A percentile compares a stretch with the other conserved stretches of the same genome.
Conservation (phyloP, 305 asterid genomes). For the Rubia balearica region DNA sequence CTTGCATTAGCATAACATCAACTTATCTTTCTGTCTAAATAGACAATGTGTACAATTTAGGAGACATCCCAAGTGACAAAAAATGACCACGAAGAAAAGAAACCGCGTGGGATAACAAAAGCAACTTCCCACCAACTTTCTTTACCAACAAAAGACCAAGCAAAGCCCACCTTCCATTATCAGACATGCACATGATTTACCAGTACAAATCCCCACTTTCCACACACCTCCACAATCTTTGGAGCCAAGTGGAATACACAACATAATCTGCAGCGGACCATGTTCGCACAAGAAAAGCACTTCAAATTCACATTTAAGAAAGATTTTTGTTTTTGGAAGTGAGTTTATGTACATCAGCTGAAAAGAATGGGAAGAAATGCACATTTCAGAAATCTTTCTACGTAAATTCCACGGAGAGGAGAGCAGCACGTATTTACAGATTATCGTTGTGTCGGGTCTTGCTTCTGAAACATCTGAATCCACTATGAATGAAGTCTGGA, state of each 20-base stretch:
- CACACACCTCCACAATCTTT: conserved; percentile 12
- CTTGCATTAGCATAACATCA: not conserved
- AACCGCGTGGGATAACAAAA: conserved; percentile 8
- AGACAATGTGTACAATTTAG: not conserved
- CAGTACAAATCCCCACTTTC: not conserved
- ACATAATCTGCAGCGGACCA: not conserved
- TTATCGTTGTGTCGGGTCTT: not conserved
- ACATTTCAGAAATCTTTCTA: not conserved
- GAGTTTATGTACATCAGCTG: conserved; percentile 8
- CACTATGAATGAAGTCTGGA: not conserved
- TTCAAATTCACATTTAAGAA: conserved; percentile 1
- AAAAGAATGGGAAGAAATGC: not conserved
- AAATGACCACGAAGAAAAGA: not conserved
- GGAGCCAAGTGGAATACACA: conserved; percentile 13
- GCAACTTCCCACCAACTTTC: conserved; percentile 11
- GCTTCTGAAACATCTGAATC: not conserved
- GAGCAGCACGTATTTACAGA: not conserved
- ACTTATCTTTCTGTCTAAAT: not conserved
- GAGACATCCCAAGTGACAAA: conserved; percentile 6
- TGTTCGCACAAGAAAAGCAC: not conserved
- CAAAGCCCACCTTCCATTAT: not conserved
- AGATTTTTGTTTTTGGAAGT: not conserved
- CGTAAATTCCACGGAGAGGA: not conserved
- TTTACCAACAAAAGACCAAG: not conserved
- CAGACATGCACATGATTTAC: conserved; percentile 8